Evolutionary conservation across 2,329 filamentous ascomycete species (phyloP).

Genomic region (Fusarium verrucosum): DNA sequence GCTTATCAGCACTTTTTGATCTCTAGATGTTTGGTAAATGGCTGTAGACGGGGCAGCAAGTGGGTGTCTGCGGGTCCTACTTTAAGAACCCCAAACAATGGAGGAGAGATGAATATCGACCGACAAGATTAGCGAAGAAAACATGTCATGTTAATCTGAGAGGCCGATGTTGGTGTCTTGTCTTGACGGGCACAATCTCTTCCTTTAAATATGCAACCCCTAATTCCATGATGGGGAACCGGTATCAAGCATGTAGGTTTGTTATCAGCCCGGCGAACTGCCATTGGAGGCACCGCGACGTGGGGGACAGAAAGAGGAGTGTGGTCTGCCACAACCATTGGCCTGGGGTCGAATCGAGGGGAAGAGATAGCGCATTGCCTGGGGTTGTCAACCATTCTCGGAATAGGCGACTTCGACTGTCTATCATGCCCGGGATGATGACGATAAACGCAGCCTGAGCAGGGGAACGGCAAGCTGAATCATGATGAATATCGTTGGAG

Average conservation of each 20-base stretch:
- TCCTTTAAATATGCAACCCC: slow-evolving; percentile 20
- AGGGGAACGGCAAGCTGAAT: not conserved
- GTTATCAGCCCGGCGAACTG: slow-evolving; percentile 33
- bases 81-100: slow-evolving; percentile 12
- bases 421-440: not conserved
- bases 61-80: slow-evolving; percentile 36
- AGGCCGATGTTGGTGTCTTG: not conserved
- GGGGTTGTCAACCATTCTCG: slow-evolving; percentile 2
- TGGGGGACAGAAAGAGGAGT: slow-evolving; percentile 32
- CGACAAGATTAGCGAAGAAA: slow-evolving; percentile 16
- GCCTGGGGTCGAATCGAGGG: slow-evolving; percentile 19
- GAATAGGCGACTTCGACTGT: slow-evolving; percentile 8
- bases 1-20: slow-evolving; percentile 41
- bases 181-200: not conserved
- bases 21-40: slow-evolving; percentile 29
- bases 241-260: not conserved
- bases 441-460: not conserved
- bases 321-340: slow-evolving; percentile 11
- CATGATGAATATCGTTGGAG: not conserved
- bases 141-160: slow-evolving; percentile 19
- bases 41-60: slow-evolving; percentile 15
- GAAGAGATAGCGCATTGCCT: slow-evolving; percentile 28
- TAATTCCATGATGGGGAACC: slow-evolving; percentile 9
- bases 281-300: slow-evolving; percentile 20
- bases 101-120: slow-evolving; percentile 18